phyloP scores from a whole-genome alignment of 768 basidiomycete genomes.

The Boletus speciosus region DNA sequence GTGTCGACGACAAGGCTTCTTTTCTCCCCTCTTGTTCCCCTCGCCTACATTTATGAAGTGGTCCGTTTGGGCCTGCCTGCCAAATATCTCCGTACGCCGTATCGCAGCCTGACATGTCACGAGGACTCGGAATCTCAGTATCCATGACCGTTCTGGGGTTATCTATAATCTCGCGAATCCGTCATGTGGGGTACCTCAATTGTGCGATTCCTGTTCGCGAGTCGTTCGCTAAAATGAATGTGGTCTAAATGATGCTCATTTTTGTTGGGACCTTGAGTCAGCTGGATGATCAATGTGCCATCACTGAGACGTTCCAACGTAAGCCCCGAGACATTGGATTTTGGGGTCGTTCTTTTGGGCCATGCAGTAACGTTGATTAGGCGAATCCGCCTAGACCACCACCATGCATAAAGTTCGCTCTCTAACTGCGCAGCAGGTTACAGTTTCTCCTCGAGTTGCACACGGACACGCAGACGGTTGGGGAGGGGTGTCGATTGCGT shows the following conservation, averaged over 20 bases:
- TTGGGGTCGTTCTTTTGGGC: neutral
- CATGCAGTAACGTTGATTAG: neutral
- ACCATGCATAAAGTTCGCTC: slow-evolving; percentile 2
- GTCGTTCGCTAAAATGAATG: neutral
- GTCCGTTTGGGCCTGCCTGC: neutral
- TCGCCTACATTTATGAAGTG: neutral
- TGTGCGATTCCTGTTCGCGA: neutral
- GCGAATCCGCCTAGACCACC: slow-evolving; percentile 6
- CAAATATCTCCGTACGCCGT: neutral
- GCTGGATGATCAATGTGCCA: neutral
- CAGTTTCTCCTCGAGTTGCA: neutral
- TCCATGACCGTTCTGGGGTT: slow-evolving; percentile 8
- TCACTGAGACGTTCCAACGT: neutral
- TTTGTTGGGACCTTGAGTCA: neutral
- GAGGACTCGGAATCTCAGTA: slow-evolving; percentile 1
- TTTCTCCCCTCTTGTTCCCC: neutral
- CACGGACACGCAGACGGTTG: neutral
- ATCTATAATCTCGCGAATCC: neutral
- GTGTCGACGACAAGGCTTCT: neutral
- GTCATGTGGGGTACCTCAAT: neutral
- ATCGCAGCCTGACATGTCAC: slow-evolving; percentile 5
- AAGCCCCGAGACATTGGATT: slow-evolving; percentile 5
- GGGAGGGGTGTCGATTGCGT: slow-evolving; percentile 10
- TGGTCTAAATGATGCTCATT: neutral
- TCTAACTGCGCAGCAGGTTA: slow-evolving; percentile 11